A percentile compares a stretch with the other conserved stretches of the same genome.
Evolutionary conservation across 768 basidiomycete species (phyloP).

Genomic region (Boletus reticuloceps): DNA sequence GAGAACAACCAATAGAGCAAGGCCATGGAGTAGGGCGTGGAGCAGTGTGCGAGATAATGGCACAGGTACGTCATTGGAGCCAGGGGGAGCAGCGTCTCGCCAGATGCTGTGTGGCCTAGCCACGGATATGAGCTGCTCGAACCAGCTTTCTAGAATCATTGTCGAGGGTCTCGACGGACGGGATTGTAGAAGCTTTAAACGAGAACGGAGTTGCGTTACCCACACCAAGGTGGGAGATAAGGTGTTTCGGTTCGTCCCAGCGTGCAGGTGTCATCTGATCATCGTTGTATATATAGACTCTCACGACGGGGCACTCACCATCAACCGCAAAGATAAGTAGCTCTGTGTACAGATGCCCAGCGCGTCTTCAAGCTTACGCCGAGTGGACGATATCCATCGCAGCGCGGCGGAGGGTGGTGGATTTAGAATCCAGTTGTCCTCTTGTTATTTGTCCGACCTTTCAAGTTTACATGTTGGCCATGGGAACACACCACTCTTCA

Average conservation of each 20-base stretch:
- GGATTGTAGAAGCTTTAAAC: background rate
- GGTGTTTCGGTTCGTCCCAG: background rate
- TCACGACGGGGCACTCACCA: too few species aligned
- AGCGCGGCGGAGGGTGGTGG: too few species aligned
- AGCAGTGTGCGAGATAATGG: constrained; percentile 10
- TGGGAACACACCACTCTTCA: too few species aligned
- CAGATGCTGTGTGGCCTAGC: background rate
- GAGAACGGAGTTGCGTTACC: background rate
- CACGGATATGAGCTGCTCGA: constrained; percentile 9
- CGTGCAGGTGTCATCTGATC: background rate
- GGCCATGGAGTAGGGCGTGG: constrained; percentile 15
- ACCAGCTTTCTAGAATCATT: constrained; percentile 10
- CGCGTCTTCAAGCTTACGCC: too few species aligned
- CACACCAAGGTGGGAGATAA: background rate
- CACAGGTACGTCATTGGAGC: constrained; percentile 25
- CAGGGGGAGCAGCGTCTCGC: background rate
- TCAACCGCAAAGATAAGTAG: too few species aligned
- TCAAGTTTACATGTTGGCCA: too few species aligned
- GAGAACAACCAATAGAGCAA: constrained; percentile 7
- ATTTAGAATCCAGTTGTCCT: too few species aligned
- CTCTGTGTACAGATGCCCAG: too few species aligned
- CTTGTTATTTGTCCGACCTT: too few species aligned
- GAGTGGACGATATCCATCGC: too few species aligned
- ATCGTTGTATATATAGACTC: background rate
- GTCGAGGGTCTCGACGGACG: background rate